Evolutionary conservation across 2,329 filamentous ascomycete species (phyloP).

Genomic region (Aspergillus vadensis): DNA sequence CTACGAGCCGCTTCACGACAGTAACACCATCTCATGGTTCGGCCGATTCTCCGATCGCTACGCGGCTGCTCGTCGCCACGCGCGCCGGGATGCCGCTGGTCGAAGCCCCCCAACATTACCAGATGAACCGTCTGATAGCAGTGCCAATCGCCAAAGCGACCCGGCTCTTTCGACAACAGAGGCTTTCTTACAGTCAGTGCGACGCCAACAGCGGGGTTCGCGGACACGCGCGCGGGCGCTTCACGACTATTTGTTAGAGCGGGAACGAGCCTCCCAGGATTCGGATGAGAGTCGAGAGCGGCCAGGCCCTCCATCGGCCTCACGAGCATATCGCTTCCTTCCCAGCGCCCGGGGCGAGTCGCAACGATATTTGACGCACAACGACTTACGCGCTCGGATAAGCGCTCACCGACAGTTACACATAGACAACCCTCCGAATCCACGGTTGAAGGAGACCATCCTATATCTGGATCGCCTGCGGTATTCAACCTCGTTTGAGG

Average conservation of each 20-base stretch:
- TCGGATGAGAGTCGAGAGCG: slow-evolving; percentile 29
- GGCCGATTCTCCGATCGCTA: slow-evolving; percentile 31
- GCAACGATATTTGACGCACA: slow-evolving; percentile 33
- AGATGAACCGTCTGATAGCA: slow-evolving; percentile 28
- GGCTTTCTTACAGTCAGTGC: slow-evolving; percentile 44
- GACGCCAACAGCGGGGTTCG: slow-evolving; percentile 43
- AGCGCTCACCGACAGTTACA: slow-evolving; percentile 41
- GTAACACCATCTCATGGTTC: slow-evolving; percentile 31
- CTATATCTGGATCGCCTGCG: slow-evolving; percentile 63
- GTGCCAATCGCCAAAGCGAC: slow-evolving; percentile 25
- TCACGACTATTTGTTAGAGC: slow-evolving; percentile 44
- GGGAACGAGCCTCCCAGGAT: slow-evolving; percentile 29
- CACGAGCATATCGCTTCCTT: slow-evolving; percentile 37
- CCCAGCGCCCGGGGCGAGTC: slow-evolving; percentile 32
- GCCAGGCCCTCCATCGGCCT: slow-evolving; percentile 16
- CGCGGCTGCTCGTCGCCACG: slow-evolving; percentile 25
- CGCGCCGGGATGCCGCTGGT: slow-evolving; percentile 26
- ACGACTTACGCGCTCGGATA: slow-evolving; percentile 38
- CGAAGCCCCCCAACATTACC: slow-evolving; percentile 22
- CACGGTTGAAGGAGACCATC: slow-evolving; percentile 59
- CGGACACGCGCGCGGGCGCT: slow-evolving; percentile 41
- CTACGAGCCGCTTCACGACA: slow-evolving; percentile 33
- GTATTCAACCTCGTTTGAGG: slow-evolving; percentile 54
- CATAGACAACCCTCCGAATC: slow-evolving; percentile 36
- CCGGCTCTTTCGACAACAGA: slow-evolving; percentile 38